Percentiles rank a stretch among this genome's conserved stretches.
phyloP scores from a whole-genome alignment of 2,329 filamentous ascomycete genomes.

The Neonectria neomacrospora region DNA sequence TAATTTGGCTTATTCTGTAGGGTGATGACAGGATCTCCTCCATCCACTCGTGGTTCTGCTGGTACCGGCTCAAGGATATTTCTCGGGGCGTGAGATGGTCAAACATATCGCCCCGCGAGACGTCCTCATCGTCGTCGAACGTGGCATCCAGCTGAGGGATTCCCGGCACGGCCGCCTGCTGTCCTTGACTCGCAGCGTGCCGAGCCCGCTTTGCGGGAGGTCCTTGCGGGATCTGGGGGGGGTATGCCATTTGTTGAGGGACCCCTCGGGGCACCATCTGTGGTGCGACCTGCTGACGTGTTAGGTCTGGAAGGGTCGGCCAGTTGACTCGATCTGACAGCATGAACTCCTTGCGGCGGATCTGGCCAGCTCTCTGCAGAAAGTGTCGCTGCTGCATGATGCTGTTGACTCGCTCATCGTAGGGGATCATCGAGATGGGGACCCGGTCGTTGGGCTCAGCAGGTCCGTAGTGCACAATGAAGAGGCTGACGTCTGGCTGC shows the following conservation, averaged over 20 bases:
- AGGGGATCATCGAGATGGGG: conserved; percentile 73
- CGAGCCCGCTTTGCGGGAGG: conserved; percentile 67
- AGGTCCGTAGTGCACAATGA: conserved; percentile 90
- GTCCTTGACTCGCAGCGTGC: conserved; percentile 56
- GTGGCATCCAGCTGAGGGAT: conserved; percentile 54
- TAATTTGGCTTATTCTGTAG: conserved; percentile 85
- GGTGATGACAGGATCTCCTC: conserved; percentile 94
- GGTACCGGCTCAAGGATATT: conserved; percentile 86
- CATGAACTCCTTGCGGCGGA: conserved; percentile 94
- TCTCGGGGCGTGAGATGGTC: conserved; percentile 91
- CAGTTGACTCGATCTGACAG: conserved; percentile 89
- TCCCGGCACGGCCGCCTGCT: conserved; percentile 53
- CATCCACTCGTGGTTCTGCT: conserved; percentile 99
- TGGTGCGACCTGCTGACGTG: conserved; percentile 62
- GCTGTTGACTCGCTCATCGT: conserved; percentile 69
- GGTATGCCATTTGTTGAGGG: conserved; percentile 72
- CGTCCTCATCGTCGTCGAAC: conserved; percentile 91
- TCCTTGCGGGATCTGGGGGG: conserved; percentile 60
- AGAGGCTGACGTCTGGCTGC: conserved; percentile 82
- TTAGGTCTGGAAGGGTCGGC: conserved; percentile 78
- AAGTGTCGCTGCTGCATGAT: conserved; percentile 71
- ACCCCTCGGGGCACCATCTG: conserved; percentile 59
- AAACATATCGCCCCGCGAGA: conserved; percentile 86
- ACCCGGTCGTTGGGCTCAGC: conserved; percentile 79
- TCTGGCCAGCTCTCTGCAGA: conserved; percentile 80